A percentile compares a stretch with the other conserved stretches of the same genome.
These are phyloP conservation scores for Puccinellia tenuiflora DNA, from an alignment of 176 grass and related monocot genomes.

Conservation along the genomic window DNA sequence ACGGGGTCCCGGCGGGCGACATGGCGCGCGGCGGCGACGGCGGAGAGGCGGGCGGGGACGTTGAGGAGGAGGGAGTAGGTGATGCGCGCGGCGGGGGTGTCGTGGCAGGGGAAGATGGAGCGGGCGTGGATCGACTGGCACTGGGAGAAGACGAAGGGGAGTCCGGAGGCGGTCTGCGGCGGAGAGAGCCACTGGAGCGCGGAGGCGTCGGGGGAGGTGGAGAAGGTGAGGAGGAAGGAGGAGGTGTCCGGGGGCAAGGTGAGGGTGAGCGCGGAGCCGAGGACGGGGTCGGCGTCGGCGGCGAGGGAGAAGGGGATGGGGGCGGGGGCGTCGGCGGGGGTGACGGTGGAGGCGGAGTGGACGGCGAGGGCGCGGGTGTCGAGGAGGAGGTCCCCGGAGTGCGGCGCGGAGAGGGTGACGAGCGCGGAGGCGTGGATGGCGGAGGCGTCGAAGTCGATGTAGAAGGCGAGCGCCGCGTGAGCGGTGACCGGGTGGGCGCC, in stretches of 20 bases:
- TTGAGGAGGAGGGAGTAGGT: conserved; percentile 71
- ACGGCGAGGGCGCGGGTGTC: conserved; percentile 54
- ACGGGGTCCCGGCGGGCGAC: conserved; percentile 49
- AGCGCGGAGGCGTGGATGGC: conserved; percentile 56
- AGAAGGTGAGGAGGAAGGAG: conserved; percentile 50
- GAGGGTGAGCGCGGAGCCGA: conserved; percentile 59
- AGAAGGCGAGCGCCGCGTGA: conserved; percentile 62
- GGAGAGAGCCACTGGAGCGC: conserved; percentile 65
- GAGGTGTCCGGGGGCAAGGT: conserved; percentile 43
- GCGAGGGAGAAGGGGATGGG: conserved; percentile 55
- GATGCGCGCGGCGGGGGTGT: conserved; percentile 73
- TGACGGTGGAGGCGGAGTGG: conserved; percentile 40
- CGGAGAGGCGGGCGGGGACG: conserved; percentile 59
- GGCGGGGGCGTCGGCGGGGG: background rate
- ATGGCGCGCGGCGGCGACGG: conserved; percentile 75
- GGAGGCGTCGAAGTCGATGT: conserved; percentile 75
- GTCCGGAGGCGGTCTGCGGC: conserved; percentile 34
- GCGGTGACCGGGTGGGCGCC: conserved; percentile 38
- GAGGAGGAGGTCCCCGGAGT: conserved; percentile 61
- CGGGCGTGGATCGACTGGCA: conserved; percentile 92
- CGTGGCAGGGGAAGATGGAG: conserved; percentile 87
- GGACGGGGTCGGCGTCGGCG: conserved; percentile 40
- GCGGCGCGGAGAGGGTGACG: conserved; percentile 48
- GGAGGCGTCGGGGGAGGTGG: conserved; percentile 49
- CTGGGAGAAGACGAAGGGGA: conserved; percentile 87